phyloP scores from a whole-genome alignment of 2,329 filamentous ascomycete genomes.

The Cladophialophora yegresii region DNA sequence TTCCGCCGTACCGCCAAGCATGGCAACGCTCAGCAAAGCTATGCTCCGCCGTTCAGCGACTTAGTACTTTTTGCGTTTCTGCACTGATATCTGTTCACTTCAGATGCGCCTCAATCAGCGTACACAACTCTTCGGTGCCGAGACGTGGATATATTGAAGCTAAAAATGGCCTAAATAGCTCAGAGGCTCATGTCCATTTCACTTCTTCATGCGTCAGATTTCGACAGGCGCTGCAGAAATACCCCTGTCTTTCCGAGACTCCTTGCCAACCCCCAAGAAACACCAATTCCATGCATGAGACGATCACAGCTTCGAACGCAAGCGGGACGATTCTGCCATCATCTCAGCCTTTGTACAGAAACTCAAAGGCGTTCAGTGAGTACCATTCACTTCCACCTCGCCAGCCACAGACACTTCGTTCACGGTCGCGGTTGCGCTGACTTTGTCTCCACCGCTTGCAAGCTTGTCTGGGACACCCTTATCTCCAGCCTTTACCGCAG shows the following conservation, averaged over 20 bases:
- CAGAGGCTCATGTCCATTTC: background rate
- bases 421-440: constrained; percentile 47
- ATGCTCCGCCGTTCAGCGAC: background rate
- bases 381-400: constrained; percentile 23
- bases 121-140: background rate
- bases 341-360: constrained; percentile 17
- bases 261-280: background rate
- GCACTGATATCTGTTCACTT: background rate
- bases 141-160: background rate
- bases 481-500: constrained; percentile 16
- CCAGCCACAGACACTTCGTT: constrained; percentile 32
- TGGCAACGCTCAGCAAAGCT: background rate
- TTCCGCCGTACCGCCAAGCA: background rate
- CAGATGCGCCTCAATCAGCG: background rate
- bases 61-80: background rate
- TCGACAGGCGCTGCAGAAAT: background rate
- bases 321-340: constrained; percentile 11
- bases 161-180: background rate
- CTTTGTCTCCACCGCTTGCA: constrained; percentile 7
- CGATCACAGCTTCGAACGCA: constrained; percentile 10
- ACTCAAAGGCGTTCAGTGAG: constrained; percentile 9
- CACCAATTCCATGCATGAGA: background rate
- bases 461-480: constrained; percentile 13
- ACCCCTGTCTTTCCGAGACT: background rate
- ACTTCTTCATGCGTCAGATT: background rate